phyloP scores from a whole-genome alignment of 805 yeast genomes.

The Barnettozyma sp. region DNA sequence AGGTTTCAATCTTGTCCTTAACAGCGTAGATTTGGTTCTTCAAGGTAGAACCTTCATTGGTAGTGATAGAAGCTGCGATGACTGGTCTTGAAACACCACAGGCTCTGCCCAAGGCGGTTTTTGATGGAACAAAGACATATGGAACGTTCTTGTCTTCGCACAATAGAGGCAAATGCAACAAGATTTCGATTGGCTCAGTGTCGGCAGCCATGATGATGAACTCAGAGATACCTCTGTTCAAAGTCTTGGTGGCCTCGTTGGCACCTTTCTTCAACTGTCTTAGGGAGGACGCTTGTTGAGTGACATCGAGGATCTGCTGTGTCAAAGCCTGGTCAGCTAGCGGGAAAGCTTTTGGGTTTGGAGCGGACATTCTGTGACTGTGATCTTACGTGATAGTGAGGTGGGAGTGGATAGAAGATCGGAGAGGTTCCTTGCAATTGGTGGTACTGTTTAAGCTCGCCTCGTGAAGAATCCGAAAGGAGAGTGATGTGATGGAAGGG shows the following conservation, averaged over 20 bases:
- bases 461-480: slow-evolving; percentile 15
- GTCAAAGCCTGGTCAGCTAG: slow-evolving; percentile 92
- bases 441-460: slow-evolving; percentile 25
- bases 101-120: slow-evolving; percentile 98
- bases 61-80: slow-evolving; percentile 95
- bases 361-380: slow-evolving; percentile 89
- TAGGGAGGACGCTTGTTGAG: slow-evolving; percentile 95
- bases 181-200: slow-evolving; percentile 97
- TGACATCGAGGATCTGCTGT: slow-evolving; percentile 95
- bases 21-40: slow-evolving; percentile 94
- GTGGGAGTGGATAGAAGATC: too few relatives aligned
- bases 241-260: slow-evolving; percentile 97
- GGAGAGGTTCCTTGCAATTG: slow-evolving; percentile 41
- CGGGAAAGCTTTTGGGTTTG: slow-evolving; percentile 99
- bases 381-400: too few relatives aligned
- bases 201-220: slow-evolving; percentile 99
- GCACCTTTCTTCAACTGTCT: slow-evolving; percentile 99
- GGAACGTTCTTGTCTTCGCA: slow-evolving; percentile 99
- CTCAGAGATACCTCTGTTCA: slow-evolving; percentile 99
- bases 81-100: slow-evolving; percentile 99
- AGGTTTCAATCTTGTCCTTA: slow-evolving; percentile 98
- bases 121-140: slow-evolving; percentile 97
- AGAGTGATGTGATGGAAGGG: background rate
- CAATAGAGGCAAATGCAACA: slow-evolving; percentile 91
- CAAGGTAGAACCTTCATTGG: slow-evolving; percentile 97